Conservation (phyloP, 108 stramenopile genomes). For the Discostella stelligeroides region DNA sequence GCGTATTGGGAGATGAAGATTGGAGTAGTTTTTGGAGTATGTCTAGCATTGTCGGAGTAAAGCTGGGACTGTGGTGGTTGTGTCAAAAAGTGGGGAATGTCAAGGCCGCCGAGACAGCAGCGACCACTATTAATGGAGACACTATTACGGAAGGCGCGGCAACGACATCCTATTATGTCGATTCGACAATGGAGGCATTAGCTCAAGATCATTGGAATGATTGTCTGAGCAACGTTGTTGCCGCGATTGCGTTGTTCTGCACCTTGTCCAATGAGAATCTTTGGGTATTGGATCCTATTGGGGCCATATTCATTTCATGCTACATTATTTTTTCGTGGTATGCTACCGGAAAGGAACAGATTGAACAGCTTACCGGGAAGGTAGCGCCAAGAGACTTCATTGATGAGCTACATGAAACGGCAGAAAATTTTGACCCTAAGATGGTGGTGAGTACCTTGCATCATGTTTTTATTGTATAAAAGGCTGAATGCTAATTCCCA, state of each 20-base stretch:
- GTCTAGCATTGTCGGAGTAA: slow-evolving; percentile 80
- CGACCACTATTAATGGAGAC: neutral
- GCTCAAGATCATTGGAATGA: slow-evolving; percentile 97
- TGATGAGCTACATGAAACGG: slow-evolving; percentile 80
- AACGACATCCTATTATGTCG: slow-evolving; percentile 45
- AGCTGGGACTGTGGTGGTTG: slow-evolving; percentile 62
- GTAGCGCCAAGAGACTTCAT: slow-evolving; percentile 88
- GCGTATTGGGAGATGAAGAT: slow-evolving; percentile 46
- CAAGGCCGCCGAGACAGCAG: slow-evolving; percentile 17
- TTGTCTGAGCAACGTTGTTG: slow-evolving; percentile 82
- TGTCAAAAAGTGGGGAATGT: slow-evolving; percentile 59
- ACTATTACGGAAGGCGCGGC: slow-evolving; percentile 16
- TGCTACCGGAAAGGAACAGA: slow-evolving; percentile 89
- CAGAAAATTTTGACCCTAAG: slow-evolving; percentile 76
- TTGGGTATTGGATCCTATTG: slow-evolving; percentile 90
- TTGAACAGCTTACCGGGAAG: slow-evolving; percentile 91
- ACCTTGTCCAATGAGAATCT: slow-evolving; percentile 53
- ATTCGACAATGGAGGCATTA: slow-evolving; percentile 84
- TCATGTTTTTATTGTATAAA: neutral
- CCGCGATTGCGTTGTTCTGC: slow-evolving; percentile 78
- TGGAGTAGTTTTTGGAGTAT: slow-evolving; percentile 66
- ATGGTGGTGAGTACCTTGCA: slow-evolving; percentile 37
- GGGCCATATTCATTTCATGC: slow-evolving; percentile 88
- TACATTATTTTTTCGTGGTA: slow-evolving; percentile 94
- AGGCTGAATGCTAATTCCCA: neutral